A percentile compares a stretch with the other conserved stretches of the same genome.
These are phyloP conservation scores for Candida ortonii DNA, from an alignment of 805 yeast genomes.

Conservation along the genomic window DNA sequence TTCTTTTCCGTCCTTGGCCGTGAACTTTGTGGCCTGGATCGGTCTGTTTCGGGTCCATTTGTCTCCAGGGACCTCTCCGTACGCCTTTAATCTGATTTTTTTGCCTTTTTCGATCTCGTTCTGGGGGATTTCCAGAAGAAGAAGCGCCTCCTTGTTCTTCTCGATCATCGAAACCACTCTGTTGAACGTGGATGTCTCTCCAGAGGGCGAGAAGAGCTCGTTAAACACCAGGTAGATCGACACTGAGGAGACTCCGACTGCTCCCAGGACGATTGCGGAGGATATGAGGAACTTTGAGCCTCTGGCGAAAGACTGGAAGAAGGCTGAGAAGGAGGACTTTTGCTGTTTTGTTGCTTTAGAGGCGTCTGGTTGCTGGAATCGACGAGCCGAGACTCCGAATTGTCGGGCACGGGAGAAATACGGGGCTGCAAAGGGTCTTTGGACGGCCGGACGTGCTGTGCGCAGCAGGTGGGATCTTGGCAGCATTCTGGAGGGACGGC, in stretches of 20 bases:
- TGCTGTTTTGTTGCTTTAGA: constrained; percentile 25
- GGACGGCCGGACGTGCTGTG: no score
- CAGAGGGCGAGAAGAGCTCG: constrained; percentile 83
- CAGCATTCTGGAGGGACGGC: no score
- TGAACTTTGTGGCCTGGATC: constrained; percentile 60
- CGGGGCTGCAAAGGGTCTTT: no score
- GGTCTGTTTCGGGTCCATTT: constrained; percentile 91
- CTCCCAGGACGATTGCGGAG: constrained; percentile 62
- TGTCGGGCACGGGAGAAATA: no score
- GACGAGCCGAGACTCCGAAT: no score
- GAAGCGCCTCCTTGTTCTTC: constrained; percentile 57
- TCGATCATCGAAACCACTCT: constrained; percentile 78
- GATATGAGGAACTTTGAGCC: constrained; percentile 63
- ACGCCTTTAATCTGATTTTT: constrained; percentile 66
- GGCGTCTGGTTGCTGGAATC: no score
- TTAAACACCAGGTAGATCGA: constrained; percentile 73
- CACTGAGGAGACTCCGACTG: constrained; percentile 62
- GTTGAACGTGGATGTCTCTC: constrained; percentile 88
- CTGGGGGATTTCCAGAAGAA: constrained; percentile 42
- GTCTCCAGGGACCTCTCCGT: constrained; percentile 69
- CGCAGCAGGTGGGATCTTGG: no score
- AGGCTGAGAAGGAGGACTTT: constrained; percentile 36
- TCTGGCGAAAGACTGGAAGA: constrained; percentile 46
- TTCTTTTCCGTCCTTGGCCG: constrained; percentile 73
- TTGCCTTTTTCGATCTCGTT: constrained; percentile 42